Conservation (phyloP, 2,329 filamentous ascomycete species). For the Sarocladiaceae sp. region DNA sequence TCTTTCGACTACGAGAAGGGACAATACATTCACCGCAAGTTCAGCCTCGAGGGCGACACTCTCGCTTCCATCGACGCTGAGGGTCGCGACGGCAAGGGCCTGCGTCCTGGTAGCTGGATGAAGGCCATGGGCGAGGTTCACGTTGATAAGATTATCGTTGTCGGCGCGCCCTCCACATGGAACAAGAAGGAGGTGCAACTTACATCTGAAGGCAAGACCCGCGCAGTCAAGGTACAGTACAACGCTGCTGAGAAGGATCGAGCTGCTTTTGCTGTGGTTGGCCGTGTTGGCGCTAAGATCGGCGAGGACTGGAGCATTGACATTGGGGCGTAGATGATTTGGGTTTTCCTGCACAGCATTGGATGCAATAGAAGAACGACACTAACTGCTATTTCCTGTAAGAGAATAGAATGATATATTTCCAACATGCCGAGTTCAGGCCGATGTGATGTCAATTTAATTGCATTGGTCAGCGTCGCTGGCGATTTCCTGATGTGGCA, state of each 20-base stretch:
- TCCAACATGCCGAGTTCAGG: too few relatives aligned
- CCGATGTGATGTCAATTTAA: too few relatives aligned
- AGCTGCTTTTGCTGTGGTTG: slow-evolving; percentile 49
- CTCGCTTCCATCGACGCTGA: slow-evolving; percentile 69
- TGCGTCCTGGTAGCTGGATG: slow-evolving; percentile 63
- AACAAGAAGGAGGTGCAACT: slow-evolving; percentile 56
- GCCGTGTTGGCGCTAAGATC: slow-evolving; percentile 46
- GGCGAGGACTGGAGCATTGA: slow-evolving; percentile 50
- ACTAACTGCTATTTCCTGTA: too few relatives aligned
- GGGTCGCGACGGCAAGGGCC: slow-evolving; percentile 47
- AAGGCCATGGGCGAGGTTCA: slow-evolving; percentile 73
- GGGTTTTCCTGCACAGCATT: too few relatives aligned
- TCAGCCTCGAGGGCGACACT: slow-evolving; percentile 58
- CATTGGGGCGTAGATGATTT: slow-evolving; percentile 18
- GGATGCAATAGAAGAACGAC: too few relatives aligned
- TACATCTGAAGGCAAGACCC: slow-evolving; percentile 47
- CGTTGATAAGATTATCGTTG: slow-evolving; percentile 79
- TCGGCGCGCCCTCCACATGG: slow-evolving; percentile 75
- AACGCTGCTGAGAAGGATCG: slow-evolving; percentile 40
- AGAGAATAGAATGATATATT: too few relatives aligned
- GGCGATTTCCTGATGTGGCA: too few relatives aligned
- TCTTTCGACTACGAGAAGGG: slow-evolving; percentile 83
- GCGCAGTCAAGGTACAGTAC: slow-evolving; percentile 59
- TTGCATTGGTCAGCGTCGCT: too few relatives aligned
- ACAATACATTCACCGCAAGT: slow-evolving; percentile 82